phyloP scores from a whole-genome alignment of 2,329 filamentous ascomycete genomes.

The Neopestalotiopsis rosae region DNA sequence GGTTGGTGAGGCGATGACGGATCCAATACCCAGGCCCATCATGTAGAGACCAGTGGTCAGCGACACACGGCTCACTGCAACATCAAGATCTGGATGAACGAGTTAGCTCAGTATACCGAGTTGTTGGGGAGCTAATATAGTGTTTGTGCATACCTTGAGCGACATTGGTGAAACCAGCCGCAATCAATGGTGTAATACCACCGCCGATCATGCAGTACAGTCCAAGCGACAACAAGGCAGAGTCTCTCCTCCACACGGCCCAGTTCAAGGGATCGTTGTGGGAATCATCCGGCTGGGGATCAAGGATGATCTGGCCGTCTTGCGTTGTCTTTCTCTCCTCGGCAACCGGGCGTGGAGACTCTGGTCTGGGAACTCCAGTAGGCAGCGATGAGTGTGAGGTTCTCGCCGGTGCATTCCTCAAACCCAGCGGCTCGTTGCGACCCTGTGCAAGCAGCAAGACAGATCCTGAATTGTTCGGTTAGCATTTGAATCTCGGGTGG shows the following conservation, averaged over 20 bases:
- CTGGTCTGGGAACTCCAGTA: slow-evolving; percentile 42
- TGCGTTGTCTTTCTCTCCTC: slow-evolving; percentile 73
- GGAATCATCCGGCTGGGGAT: slow-evolving; percentile 91
- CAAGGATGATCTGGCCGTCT: slow-evolving; percentile 84
- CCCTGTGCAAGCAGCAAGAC: slow-evolving; percentile 61
- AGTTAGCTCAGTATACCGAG: slow-evolving; percentile 22
- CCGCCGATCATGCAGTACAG: slow-evolving; percentile 94
- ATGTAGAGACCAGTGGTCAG: slow-evolving; percentile 93
- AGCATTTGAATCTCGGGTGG: slow-evolving; percentile 7
- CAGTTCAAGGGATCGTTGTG: slow-evolving; percentile 93
- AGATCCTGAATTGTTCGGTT: slow-evolving; percentile 50
- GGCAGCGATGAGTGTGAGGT: slow-evolving; percentile 65
- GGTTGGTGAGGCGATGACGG: slow-evolving; percentile 83
- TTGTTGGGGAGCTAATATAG: slow-evolving; percentile 36
- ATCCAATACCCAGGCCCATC: slow-evolving; percentile 88
- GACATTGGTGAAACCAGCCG: slow-evolving; percentile 87
- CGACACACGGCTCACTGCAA: slow-evolving; percentile 75
- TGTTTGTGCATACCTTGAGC: slow-evolving; percentile 50
- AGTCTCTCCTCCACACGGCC: slow-evolving; percentile 80
- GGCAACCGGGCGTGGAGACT: slow-evolving; percentile 33
- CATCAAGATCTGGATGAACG: slow-evolving; percentile 51
- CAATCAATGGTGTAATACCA: slow-evolving; percentile 88
- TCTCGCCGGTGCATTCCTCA: slow-evolving; percentile 61
- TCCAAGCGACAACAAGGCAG: slow-evolving; percentile 80
- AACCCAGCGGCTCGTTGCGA: slow-evolving; percentile 63